Evolutionary conservation across 306 rosid species (phyloP).

Genomic region (Rosa chinensis): DNA sequence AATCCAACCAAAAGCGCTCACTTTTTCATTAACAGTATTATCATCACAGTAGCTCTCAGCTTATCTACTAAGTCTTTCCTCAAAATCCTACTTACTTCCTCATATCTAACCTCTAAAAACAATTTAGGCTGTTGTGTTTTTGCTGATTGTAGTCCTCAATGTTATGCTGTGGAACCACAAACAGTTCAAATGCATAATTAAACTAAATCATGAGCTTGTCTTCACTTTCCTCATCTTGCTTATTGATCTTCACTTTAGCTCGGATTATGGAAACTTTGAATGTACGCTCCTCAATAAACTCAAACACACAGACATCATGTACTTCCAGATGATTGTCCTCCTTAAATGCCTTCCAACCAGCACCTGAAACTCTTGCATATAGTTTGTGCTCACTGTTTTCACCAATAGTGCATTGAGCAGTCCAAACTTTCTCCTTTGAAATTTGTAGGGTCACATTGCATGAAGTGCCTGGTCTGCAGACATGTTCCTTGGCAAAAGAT

Average conservation of each 20-base stretch:
- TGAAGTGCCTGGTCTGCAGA: background rate
- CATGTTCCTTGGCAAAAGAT: background rate
- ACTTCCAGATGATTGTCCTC: slow-evolving; percentile 14
- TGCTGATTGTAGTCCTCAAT: too few species aligned
- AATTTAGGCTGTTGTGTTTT: too few species aligned
- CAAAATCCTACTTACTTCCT: too few species aligned
- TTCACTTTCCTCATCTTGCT: too few species aligned
- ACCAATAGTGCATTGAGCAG: background rate
- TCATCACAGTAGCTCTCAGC: too few species aligned
- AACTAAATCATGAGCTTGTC: too few species aligned
- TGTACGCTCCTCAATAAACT: slow-evolving; percentile 2
- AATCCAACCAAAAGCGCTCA: too few species aligned
- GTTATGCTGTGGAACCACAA: too few species aligned
- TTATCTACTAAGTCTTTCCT: too few species aligned
- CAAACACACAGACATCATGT: slow-evolving; percentile 23
- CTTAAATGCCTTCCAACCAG: slow-evolving; percentile 33
- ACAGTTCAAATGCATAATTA: too few species aligned
- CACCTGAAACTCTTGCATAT: background rate
- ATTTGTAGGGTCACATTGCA: background rate
- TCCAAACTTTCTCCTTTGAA: slow-evolving; percentile 18
- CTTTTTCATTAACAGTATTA: too few species aligned
- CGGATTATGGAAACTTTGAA: slow-evolving; percentile 11
- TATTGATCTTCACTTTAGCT: background rate
- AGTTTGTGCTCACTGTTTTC: background rate
- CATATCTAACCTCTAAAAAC: too few species aligned